Conservation (phyloP, 148 eudicot genomes). For the Amaranthus cruentus region DNA sequence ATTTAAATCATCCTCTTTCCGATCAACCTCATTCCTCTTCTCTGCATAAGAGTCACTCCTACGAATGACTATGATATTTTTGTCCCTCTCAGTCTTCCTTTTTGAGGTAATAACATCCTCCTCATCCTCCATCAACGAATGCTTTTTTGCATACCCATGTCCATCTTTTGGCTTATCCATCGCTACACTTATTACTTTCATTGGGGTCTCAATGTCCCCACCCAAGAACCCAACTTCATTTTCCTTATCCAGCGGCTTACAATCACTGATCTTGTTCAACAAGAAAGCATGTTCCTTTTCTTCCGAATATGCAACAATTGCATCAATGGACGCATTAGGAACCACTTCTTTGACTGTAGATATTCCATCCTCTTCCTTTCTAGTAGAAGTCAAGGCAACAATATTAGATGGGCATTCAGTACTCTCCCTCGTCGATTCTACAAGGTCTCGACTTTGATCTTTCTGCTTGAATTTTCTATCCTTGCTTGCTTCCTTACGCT, state of each 20-base stretch:
- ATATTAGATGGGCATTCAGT: conserved; percentile 17
- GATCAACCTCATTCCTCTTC: conserved; percentile 13
- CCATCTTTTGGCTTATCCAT: conserved; percentile 20
- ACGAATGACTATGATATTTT: conserved; percentile 1
- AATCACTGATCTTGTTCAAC: conserved; percentile 9
- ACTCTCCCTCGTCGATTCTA: conserved; percentile 19
- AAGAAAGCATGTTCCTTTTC: conserved; percentile 2
- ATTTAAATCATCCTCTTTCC: conserved; percentile 5
- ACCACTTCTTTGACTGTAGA: conserved; percentile 11
- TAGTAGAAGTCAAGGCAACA: conserved; percentile 12
- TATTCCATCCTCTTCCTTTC: conserved; percentile 23
- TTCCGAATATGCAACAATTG: conserved; percentile 15
- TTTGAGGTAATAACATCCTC: conserved; percentile 17
- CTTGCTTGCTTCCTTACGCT: conserved; percentile 12
- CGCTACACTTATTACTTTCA: conserved; percentile 16
- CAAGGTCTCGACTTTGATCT: conserved; percentile 12
- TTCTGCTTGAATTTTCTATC: conserved; percentile 20
- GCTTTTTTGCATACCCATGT: conserved; percentile 10
- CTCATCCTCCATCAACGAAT: conserved; percentile 14
- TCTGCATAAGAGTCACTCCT: conserved; percentile 6
- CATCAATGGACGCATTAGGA: conserved; percentile 11
- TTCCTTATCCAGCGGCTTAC: conserved; percentile 20
- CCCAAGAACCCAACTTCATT: conserved; percentile 17
- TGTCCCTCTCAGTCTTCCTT: conserved; percentile 17
- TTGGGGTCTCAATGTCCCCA: conserved; percentile 12